Percentiles rank a stretch among this genome's conserved stretches.
phyloP scores from a whole-genome alignment of 179 eudicot species.

The Nepenthes alata region DNA sequence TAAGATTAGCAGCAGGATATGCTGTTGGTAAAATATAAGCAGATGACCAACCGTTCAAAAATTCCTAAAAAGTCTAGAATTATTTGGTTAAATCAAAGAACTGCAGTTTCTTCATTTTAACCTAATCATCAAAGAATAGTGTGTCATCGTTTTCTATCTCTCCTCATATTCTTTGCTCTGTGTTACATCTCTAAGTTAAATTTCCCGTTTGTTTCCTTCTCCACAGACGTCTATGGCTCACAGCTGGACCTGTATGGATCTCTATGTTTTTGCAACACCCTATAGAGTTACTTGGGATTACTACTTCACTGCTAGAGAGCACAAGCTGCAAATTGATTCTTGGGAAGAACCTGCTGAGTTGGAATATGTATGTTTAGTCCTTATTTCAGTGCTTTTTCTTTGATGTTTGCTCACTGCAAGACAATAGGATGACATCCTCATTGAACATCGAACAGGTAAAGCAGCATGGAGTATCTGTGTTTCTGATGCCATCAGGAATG shows the following conservation, averaged over 20 bases:
- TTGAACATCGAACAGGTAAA: constrained; percentile 54
- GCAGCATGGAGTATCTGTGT: constrained; percentile 89
- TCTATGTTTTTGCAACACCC: constrained; percentile 94
- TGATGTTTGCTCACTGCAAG: neutral
- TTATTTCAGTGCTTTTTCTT: constrained; percentile 2
- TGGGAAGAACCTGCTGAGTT: constrained; percentile 96
- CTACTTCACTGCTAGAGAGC: constrained; percentile 74
- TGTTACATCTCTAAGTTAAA: neutral
- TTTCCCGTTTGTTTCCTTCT: neutral
- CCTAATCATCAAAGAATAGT: too few relatives aligned
- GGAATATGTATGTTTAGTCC: constrained; percentile 60
- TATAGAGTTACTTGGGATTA: constrained; percentile 94
- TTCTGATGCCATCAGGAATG: constrained; percentile 99
- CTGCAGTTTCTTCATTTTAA: too few relatives aligned
- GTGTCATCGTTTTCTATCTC: too few relatives aligned
- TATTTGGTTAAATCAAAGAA: too few relatives aligned
- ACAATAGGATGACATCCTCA: constrained; percentile 10
- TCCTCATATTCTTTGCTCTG: neutral
- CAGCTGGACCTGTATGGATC: constrained; percentile 96
- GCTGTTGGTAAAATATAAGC: too few relatives aligned
- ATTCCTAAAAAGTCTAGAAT: too few relatives aligned
- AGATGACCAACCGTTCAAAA: too few relatives aligned
- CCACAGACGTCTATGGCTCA: constrained; percentile 78
- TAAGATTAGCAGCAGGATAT: too few relatives aligned
- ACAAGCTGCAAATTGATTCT: constrained; percentile 63